Evolutionary conservation across 2,329 filamentous ascomycete genomes (phyloP).

Genomic region (Rhinocladiella similis): DNA sequence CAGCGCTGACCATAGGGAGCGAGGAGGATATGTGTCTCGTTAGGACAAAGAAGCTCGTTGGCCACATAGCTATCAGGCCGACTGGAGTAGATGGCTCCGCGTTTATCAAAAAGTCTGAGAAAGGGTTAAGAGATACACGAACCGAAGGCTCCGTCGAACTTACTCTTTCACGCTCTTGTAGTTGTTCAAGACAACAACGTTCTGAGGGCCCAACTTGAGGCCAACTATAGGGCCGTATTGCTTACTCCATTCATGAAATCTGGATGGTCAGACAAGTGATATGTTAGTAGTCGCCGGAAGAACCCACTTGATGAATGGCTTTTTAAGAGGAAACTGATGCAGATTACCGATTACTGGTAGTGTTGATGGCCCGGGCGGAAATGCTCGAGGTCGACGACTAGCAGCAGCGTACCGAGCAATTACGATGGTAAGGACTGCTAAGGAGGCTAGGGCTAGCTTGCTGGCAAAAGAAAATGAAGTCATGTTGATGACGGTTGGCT

Average conservation of each 20-base stretch:
- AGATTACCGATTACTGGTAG: conserved; percentile 24
- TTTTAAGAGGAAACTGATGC: conserved; percentile 19
- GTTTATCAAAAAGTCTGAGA: conserved; percentile 41
- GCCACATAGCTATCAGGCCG: conserved; percentile 46
- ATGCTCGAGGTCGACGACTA: conserved; percentile 16
- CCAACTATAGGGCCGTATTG: conserved; percentile 21
- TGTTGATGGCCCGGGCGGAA: conserved; percentile 25
- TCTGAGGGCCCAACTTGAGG: conserved; percentile 20
- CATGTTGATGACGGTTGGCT: not conserved
- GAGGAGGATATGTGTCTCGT: conserved; percentile 29
- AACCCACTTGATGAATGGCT: conserved; percentile 10
- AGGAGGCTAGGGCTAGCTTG: not conserved
- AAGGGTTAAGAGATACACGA: not conserved
- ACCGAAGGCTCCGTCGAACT: not conserved
- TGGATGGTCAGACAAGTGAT: conserved; percentile 4
- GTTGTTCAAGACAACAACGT: conserved; percentile 20
- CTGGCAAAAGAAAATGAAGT: not conserved
- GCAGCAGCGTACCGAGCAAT: conserved; percentile 7
- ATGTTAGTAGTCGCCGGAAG: not conserved
- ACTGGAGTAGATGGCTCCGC: conserved; percentile 39
- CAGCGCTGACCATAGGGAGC: conserved; percentile 50
- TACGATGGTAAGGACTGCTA: not conserved
- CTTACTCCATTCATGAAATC: conserved; percentile 19
- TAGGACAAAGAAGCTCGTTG: conserved; percentile 11
- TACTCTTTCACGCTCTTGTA: conserved; percentile 20